Evolutionary conservation across 1,284 basidiomycete species (phyloP), one percentile per base, ranked within the genome.

Genomic region (Apiotrichum domesticum): DNA sequence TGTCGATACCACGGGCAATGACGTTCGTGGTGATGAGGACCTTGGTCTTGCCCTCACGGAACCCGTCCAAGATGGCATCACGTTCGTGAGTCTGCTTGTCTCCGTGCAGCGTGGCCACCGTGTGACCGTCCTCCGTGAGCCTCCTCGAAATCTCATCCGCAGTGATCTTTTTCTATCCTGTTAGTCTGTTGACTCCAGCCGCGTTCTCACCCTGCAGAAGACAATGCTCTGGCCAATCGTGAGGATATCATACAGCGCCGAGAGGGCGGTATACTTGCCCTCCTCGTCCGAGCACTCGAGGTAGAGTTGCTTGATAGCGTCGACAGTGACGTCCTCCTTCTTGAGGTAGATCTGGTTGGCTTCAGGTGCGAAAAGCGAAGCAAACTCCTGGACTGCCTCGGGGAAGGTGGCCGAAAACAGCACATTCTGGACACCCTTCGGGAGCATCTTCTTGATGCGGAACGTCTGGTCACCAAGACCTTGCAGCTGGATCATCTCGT

Each of bases 21-120:
- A 99, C 96, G 77, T 99, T 98, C 54, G 96, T 99, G 53, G 96
- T 97, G 74, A 99, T 98, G 63, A 99, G 80, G 43, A 97, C 95
- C 78, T 98, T 98, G 75, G 92, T 91, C 72, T 87, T 87, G 58
- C 96, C 96, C 67, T 96, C 87, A 51, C 96, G 84, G 85, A 98
- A 99, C 33, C 85, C 85, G 72, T 98, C 94, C 69, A 98, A 95
- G 63, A 95, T 87, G 41, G 83, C 71, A 76, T 99, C 96, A 67
- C 96, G 90, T 70, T 95, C 91, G 2, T 80, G 65, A 11, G 88
- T 86, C 64, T 94, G 88, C 77, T 97, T 95, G 47, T 90, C 88
- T 42, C 96, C 96, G 71, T 98, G 96, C 46, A 98, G 81, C 4
- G 94, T 95, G 8, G 92, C 90, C 34, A 98, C 95, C 71, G 93